A percentile compares a stretch with the other conserved stretches of the same genome.
Evolutionary conservation across 2,329 filamentous ascomycete genomes (phyloP).

Genomic region (Fusarium agapanthi): DNA sequence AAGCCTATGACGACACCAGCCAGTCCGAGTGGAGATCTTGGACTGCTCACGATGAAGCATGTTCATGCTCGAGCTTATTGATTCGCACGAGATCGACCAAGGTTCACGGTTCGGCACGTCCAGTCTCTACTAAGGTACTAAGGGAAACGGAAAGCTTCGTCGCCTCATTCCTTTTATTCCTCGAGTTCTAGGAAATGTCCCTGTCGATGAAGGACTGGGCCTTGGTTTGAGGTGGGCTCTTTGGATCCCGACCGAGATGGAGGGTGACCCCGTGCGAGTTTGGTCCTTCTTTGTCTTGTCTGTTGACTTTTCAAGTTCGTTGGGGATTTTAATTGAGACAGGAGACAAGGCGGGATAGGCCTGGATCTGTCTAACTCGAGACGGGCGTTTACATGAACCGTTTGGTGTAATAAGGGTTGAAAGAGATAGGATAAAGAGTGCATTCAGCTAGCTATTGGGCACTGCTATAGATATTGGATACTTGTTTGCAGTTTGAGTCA

Average conservation of each 20-base stretch:
- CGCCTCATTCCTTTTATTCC: constrained; percentile 8
- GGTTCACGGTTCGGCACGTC: constrained; percentile 31
- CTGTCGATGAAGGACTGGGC: constrained; percentile 27
- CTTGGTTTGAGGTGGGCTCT: constrained; percentile 3
- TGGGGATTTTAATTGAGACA: not conserved
- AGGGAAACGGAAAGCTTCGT: constrained; percentile 10
- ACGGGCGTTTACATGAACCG: constrained; percentile 16
- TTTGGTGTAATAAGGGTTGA: constrained; percentile 12
- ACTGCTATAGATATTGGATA: not conserved
- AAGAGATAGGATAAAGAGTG: constrained; percentile 11
- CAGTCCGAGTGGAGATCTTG: constrained; percentile 11
- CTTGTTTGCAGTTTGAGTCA: constrained; percentile 5
- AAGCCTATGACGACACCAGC: constrained; percentile 33
- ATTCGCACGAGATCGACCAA: constrained; percentile 8
- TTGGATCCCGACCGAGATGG: constrained; percentile 29
- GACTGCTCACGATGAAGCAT: not conserved
- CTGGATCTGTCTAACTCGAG: constrained; percentile 1
- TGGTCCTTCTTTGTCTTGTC: not conserved
- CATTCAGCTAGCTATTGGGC: not conserved
- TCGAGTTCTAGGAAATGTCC: constrained; percentile 16
- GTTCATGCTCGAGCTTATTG: not conserved
- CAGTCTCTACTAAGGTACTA: not conserved
- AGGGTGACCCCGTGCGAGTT: constrained; percentile 30
- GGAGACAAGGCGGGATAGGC: not conserved
- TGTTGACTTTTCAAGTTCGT: not conserved